Conservation (phyloP, 305 asterid genomes). For the Nicotiana rustica region DNA sequence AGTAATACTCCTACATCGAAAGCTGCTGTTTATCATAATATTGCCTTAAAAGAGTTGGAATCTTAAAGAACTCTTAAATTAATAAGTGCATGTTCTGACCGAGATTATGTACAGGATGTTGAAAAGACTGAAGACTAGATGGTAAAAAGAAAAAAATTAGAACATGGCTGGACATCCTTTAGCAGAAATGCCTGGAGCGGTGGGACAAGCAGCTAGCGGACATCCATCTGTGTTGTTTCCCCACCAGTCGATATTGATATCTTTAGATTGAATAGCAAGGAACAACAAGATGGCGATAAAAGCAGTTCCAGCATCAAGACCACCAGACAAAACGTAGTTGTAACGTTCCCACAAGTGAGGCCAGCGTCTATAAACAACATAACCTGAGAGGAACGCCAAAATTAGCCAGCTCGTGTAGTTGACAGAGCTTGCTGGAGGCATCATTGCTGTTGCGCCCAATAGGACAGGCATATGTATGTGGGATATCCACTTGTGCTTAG, state of each 20-base stretch:
- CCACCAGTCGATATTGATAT: constrained; percentile 50
- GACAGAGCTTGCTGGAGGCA: constrained; percentile 67
- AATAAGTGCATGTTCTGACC: background rate
- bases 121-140: background rate
- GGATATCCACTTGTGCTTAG: constrained; percentile 55
- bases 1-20: background rate
- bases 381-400: constrained; percentile 49
- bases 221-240: constrained; percentile 62
- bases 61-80: constrained; percentile 1
- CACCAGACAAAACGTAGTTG: constrained; percentile 62
- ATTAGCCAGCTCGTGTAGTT: constrained; percentile 64
- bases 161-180: constrained; percentile 52
- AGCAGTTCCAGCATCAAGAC: constrained; percentile 67
- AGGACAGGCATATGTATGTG: constrained; percentile 60
- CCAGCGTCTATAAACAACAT: constrained; percentile 43
- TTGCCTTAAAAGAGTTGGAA: background rate
- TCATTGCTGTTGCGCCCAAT: constrained; percentile 49
- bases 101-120: constrained; percentile 19
- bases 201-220: constrained; percentile 59
- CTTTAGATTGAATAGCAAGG: constrained; percentile 41
- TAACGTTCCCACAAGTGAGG: constrained; percentile 57
- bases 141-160: background rate
- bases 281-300: constrained; percentile 53
- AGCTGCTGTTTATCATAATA: background rate
- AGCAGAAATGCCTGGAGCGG: constrained; percentile 52